Percentiles rank a stretch among this genome's conserved stretches.
Conservation (phyloP, 306 rosid genomes). For the Trifolium repens region DNA sequence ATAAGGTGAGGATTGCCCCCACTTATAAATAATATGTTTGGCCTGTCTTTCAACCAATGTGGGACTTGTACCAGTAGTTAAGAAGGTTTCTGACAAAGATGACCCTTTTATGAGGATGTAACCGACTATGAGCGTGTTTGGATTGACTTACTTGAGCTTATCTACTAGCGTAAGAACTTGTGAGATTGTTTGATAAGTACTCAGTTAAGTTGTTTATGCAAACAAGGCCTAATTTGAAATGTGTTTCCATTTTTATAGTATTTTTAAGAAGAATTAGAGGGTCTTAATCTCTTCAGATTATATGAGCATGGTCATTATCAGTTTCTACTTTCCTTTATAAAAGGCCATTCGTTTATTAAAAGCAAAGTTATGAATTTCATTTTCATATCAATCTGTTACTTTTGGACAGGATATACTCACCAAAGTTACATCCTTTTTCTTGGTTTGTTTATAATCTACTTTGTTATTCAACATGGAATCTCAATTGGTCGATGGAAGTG, state of each 20-base stretch:
- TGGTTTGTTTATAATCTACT: slow-evolving; percentile 18
- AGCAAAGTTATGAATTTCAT: slow-evolving; percentile 1
- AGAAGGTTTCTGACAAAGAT: too few relatives aligned
- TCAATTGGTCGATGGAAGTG: slow-evolving; percentile 42
- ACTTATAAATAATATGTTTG: too few relatives aligned
- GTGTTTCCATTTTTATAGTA: neutral
- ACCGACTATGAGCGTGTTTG: too few relatives aligned
- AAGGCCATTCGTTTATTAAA: slow-evolving; percentile 2
- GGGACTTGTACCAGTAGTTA: too few relatives aligned
- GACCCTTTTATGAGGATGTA: too few relatives aligned
- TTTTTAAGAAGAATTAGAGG: neutral
- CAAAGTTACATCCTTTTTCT: slow-evolving; percentile 10
- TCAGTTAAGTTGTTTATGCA: neutral
- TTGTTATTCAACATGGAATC: slow-evolving; percentile 44
- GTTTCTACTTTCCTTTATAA: neutral
- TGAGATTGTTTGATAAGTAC: neutral
- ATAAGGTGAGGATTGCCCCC: too few relatives aligned
- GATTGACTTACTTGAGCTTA: neutral
- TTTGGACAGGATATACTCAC: slow-evolving; percentile 23
- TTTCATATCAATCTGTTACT: slow-evolving; percentile 9
- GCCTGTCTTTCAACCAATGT: too few relatives aligned
- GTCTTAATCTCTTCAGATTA: neutral
- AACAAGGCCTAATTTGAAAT: neutral
- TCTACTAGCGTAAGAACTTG: neutral
- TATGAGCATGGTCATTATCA: slow-evolving; percentile 2